Percentiles rank a stretch among this genome's conserved stretches.
phyloP scores from a whole-genome alignment of 768 basidiomycete species.

The Kwoniella dejecticola region DNA sequence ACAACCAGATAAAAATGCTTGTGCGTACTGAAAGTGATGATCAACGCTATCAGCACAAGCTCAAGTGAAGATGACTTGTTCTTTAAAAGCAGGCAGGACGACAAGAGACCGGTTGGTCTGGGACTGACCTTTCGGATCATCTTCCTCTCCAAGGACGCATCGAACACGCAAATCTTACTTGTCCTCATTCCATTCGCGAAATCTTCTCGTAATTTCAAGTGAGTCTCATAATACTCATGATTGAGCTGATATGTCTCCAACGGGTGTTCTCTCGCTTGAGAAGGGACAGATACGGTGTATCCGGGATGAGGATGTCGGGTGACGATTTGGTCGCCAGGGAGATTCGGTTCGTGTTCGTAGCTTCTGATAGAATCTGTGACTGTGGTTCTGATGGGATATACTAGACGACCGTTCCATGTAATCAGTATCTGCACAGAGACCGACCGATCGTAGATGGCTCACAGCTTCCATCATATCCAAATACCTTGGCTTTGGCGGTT shows the following conservation, averaged over 20 bases:
- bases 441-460: conserved; percentile 18
- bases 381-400: conserved; percentile 52
- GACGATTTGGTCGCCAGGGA: conserved; percentile 21
- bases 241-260: conserved; percentile 46
- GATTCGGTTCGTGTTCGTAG: conserved; percentile 3
- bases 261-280: conserved; percentile 28
- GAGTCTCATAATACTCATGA: conserved; percentile 43
- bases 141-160: conserved; percentile 49
- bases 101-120: not conserved
- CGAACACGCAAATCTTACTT: conserved; percentile 53
- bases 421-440: not conserved
- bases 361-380: conserved; percentile 33
- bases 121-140: conserved; percentile 49
- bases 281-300: conserved; percentile 36
- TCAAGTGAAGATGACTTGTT: not conserved
- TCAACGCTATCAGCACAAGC: not conserved
- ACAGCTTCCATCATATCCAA: conserved; percentile 54
- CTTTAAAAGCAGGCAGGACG: no score
- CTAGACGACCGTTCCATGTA: conserved; percentile 15
- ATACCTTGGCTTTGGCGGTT: conserved; percentile 44
- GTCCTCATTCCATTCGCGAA: conserved; percentile 51
- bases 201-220: conserved; percentile 40
- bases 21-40: conserved; percentile 34
- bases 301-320: conserved; percentile 48
- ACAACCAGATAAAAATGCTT: conserved; percentile 50